phyloP scores from a whole-genome alignment of 2,329 filamentous ascomycete species.

The Stemphylium beticola region DNA sequence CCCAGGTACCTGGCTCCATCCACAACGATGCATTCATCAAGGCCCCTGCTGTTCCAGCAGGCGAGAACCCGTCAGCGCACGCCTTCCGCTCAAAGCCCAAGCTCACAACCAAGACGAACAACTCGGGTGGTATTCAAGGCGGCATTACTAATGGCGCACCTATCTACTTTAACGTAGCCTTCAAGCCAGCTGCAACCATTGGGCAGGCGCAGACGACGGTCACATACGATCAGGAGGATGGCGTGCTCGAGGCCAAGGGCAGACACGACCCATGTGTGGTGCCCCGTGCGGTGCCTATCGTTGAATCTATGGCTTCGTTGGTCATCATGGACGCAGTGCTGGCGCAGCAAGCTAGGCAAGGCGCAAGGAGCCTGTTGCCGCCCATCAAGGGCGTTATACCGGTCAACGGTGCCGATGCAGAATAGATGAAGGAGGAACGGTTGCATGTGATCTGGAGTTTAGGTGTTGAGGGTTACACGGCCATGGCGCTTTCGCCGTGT shows the following conservation, averaged over 20 bases:
- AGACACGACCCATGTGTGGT: conserved; percentile 94
- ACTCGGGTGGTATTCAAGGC: conserved; percentile 92
- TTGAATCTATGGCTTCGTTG: conserved; percentile 89
- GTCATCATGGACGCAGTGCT: conserved; percentile 86
- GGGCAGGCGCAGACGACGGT: conserved; percentile 84
- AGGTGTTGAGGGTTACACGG: not conserved
- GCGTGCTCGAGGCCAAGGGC: conserved; percentile 86
- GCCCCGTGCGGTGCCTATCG: conserved; percentile 83
- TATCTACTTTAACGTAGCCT: conserved; percentile 93
- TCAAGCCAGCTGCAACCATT: conserved; percentile 96
- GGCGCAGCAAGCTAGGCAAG: conserved; percentile 72
- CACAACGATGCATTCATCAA: conserved; percentile 90
- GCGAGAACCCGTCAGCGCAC: conserved; percentile 52
- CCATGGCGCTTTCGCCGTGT: not conserved
- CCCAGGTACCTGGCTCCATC: conserved; percentile 81
- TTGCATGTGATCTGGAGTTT: not conserved
- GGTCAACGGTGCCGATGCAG: conserved; percentile 23
- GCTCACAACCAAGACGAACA: conserved; percentile 89
- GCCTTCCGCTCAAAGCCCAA: conserved; percentile 56
- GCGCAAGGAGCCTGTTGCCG: conserved; percentile 45
- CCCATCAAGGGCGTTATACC: conserved; percentile 49
- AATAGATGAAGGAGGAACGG: not conserved
- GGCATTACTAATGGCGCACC: conserved; percentile 92
- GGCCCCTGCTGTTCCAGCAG: conserved; percentile 57
- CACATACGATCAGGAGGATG: conserved; percentile 77